Percentiles rank a stretch among this genome's conserved stretches.
Conservation (phyloP, 2,329 filamentous ascomycete species). For the Penicillium corylophilum region DNA sequence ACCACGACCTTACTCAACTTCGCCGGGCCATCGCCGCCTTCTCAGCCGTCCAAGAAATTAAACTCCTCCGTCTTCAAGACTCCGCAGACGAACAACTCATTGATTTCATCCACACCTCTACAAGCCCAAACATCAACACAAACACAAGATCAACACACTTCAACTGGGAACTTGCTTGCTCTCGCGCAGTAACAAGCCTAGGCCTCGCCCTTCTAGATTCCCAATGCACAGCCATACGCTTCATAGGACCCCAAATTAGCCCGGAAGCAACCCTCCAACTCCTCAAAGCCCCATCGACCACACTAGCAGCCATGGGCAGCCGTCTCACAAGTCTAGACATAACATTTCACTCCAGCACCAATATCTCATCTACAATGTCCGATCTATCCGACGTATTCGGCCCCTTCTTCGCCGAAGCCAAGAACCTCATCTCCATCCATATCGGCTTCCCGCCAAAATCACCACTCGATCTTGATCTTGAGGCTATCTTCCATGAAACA, state of each 20-base stretch:
- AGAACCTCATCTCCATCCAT: conserved; percentile 62
- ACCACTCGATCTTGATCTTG: conserved; percentile 58
- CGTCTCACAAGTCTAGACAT: conserved; percentile 63
- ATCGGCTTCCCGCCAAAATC: conserved; percentile 61
- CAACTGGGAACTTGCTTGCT: conserved; percentile 63
- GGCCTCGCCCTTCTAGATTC: conserved; percentile 58
- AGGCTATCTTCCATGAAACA: conserved; percentile 62
- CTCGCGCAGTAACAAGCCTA: conserved; percentile 60
- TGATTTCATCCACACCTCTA: conserved; percentile 51
- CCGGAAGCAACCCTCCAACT: conserved; percentile 58
- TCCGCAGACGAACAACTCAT: conserved; percentile 57
- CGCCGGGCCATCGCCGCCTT: conserved; percentile 59
- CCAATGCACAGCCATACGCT: conserved; percentile 57
- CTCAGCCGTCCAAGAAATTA: conserved; percentile 61
- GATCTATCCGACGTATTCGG: conserved; percentile 59
- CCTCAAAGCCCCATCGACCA: conserved; percentile 47
- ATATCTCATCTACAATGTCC: conserved; percentile 58
- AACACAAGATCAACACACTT: conserved; percentile 48
- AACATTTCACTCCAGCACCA: conserved; percentile 59
- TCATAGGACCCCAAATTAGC: conserved; percentile 63
- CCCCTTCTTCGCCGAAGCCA: conserved; percentile 58
- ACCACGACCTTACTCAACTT: conserved; percentile 54
- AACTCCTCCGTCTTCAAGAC: conserved; percentile 63
- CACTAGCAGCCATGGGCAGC: conserved; percentile 53
- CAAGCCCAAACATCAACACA: too few species aligned